A percentile compares a stretch with the other conserved stretches of the same genome.
Conservation (phyloP, 225 moss, liverwort and hornwort genomes). For the Marchantia paleacea region DNA sequence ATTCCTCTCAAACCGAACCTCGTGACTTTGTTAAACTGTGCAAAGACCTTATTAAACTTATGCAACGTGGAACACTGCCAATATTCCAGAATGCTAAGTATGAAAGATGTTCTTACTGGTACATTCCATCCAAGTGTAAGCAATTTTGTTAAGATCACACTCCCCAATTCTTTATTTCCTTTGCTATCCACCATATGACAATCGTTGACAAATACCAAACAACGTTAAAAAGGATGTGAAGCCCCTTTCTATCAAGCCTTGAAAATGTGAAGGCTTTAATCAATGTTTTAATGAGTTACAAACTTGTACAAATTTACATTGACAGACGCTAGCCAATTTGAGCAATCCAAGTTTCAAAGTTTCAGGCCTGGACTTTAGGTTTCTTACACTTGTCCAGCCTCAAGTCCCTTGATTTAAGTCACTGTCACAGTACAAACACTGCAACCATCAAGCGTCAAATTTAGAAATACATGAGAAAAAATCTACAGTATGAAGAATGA, state of each 20-base stretch:
- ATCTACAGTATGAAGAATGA: neutral
- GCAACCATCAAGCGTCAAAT: neutral
- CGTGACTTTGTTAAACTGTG: too few species aligned
- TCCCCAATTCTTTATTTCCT: neutral
- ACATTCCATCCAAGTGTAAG: too few species aligned
- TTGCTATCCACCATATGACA: neutral
- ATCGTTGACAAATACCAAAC: neutral
- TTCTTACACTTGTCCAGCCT: conserved; percentile 1
- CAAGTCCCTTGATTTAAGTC: neutral
- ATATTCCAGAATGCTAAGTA: too few species aligned
- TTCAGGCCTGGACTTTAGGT: neutral
- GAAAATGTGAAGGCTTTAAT: conserved; percentile 1
- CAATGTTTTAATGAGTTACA: neutral
- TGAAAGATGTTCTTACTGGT: too few species aligned
- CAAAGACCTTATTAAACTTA: too few species aligned
- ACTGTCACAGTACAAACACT: conserved; percentile 11
- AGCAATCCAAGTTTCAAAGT: neutral
- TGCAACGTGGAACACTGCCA: too few species aligned
- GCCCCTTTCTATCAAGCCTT: neutral
- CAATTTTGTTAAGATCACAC: too few species aligned
- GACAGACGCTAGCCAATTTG: neutral
- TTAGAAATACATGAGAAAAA: neutral
- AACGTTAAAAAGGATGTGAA: neutral
- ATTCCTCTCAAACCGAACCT: too few species aligned
- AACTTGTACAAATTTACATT: conserved; percentile 17